Percentiles rank a stretch among this genome's conserved stretches.
These are phyloP conservation scores for Hygrocybe coccinea DNA, from an alignment of 768 basidiomycete species.

Conservation along the genomic window DNA sequence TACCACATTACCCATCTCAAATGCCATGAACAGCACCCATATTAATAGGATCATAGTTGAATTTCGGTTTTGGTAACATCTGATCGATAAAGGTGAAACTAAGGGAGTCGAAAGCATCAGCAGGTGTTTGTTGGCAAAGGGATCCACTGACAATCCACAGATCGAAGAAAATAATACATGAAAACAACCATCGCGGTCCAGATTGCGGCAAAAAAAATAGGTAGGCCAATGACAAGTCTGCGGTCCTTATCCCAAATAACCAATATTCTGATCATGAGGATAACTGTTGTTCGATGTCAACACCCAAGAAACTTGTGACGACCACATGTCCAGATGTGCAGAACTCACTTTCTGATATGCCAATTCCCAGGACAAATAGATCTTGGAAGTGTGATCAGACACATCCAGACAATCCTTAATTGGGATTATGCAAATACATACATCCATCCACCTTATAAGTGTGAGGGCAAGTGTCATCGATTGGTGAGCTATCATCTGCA, in stretches of 20 bases:
- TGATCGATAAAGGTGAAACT: background rate
- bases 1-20: background rate
- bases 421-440: background rate
- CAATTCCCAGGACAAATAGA: conserved; percentile 10
- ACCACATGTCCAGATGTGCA: background rate
- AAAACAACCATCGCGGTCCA: conserved; percentile 7
- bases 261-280: conserved; percentile 15
- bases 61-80: background rate
- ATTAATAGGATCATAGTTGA: background rate
- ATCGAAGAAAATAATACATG: conserved; percentile 2
- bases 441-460: background rate
- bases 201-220: conserved; percentile 8
- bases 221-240: conserved; percentile 4
- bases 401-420: background rate
- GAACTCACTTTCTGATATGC: conserved; percentile 10
- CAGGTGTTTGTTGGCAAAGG: background rate
- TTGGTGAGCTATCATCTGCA: background rate
- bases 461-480: background rate
- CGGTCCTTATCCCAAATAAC: conserved; percentile 10
- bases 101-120: background rate
- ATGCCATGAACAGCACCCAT: background rate
- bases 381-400: background rate
- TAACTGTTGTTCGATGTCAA: conserved; percentile 6
- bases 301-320: background rate
- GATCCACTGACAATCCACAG: conserved; percentile 6